Evolutionary conservation across 768 basidiomycete species (phyloP).

Genomic region (Suillus hirtellus): DNA sequence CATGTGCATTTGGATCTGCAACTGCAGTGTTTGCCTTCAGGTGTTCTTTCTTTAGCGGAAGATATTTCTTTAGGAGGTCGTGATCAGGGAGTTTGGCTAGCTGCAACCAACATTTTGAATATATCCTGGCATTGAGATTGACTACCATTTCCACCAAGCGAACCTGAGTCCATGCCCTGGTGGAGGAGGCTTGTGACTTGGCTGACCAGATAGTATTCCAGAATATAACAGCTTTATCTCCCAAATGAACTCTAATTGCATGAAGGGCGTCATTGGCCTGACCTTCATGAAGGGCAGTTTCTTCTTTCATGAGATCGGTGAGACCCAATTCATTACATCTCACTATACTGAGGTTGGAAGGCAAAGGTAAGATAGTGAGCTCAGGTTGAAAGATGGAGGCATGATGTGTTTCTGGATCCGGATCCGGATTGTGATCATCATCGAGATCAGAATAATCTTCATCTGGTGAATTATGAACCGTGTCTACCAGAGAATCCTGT

Average conservation of each 20-base stretch:
- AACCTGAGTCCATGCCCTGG: conserved; percentile 5
- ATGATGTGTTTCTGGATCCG: background rate
- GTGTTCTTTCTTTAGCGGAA: background rate
- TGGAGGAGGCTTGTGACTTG: background rate
- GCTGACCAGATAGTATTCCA: conserved; percentile 1
- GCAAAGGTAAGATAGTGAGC: conserved; percentile 1
- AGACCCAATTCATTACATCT: background rate
- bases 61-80: background rate
- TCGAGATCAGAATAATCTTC: background rate
- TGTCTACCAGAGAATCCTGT: background rate
- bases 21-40: conserved; percentile 3
- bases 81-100: background rate
- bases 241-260: conserved; percentile 6
- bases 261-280: conserved; percentile 23
- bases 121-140: conserved; percentile 4
- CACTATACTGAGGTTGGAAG: background rate
- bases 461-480: background rate
- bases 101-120: no score
- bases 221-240: conserved; percentile 16
- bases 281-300: conserved; percentile 11
- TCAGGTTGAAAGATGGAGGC: background rate
- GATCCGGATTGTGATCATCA: background rate
- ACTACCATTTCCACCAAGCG: background rate
- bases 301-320: conserved; percentile 4
- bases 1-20: conserved; percentile 7